Base-by-base conservation (phyloP, 768 basidiomycete species). In the Tubosaeta sp. region DNA sequence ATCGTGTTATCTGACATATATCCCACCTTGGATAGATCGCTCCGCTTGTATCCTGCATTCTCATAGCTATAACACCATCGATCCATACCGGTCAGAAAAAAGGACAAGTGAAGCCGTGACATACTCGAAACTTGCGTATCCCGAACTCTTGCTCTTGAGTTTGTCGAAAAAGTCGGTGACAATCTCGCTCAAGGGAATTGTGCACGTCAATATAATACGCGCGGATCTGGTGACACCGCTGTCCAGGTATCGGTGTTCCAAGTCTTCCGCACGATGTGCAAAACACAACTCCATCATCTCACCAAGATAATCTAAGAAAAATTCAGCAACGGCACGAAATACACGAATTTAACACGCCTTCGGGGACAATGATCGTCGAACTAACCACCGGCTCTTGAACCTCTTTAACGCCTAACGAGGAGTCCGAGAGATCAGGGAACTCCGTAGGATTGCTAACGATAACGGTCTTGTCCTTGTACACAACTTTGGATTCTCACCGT, bases 231-330 rank as follows among this genome's bases (percentile, higher is more conserved):
- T 53, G n/a, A 37, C 48, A 19, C 72, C 68, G n/a, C 71, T 67
- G 48, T 95, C 92, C 17, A 97, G 76, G 64, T 95, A 92, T 31
- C 80, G 80, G 70, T 95, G 87, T 35, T 94, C 87, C 48, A 95
- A 69, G 43, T 91, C 82, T 50, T 86, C 82, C 2, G 86, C 95
- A 43, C 97, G 83, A 64, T 90, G 91, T 5, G 80, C 76, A 66
- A 84, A 89, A 65, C 94, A 97, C 1, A 98, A 79, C 37, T 91
- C 88, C 88, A 98, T 95, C 87, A 99, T 94, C 42, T 88, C 87
- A 8, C 95, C 95, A 32, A 97, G 84, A 65, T 93, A 95, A 56
- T 91, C 93, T 93, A 59, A 27, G 43, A 45, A 55, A 48, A 43
- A 2, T 46, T 8, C 32, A 52, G 32, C 32, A 5, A 2, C 22